Base-by-base conservation (phyloP, 2,329 filamentous ascomycete genomes). In the Alternaria incomplexa region DNA sequence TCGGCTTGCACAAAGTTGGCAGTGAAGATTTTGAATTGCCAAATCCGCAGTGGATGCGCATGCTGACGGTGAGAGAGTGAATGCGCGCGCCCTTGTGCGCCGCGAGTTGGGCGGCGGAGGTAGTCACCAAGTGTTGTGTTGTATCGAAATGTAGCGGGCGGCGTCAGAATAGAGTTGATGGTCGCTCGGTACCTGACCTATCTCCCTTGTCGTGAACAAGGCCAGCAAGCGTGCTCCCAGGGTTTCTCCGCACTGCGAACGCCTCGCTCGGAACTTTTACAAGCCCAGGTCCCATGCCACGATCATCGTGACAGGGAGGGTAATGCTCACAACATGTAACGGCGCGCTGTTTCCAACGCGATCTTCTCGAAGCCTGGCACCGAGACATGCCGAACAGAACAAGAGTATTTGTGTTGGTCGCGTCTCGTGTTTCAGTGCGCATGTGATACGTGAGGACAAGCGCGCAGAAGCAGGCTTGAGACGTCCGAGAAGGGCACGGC, bases 221-320 rank as follows among this genome's bases (percentile, higher is more conserved):
- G 73, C 70, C 72, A 75, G 71, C 72, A 66, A 66, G 63, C 65
- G 65, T 75, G 75, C 68, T 72, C 65, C 71, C 75, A 76, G 76
- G 76, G 76, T 68, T 71, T 78, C 77, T 79, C 77, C 77, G 71
- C 77, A 78, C 72, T 76, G 72, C 73, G 70, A 77, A 75, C 73
- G 73, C 74, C 75, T 74, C 71, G 68, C 65, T 76, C 74, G 74
- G 76, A 77, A 75, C 66, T 73, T 78, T 78, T 78, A 74, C 74
- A 75, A 70, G 71, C 71, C 73, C 76, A 77, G 75, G 73, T 75
- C 74, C 77, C 77, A 77, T 77, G 76, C 72, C 73, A 67, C 74
- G 75, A 78, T 78, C 73, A 78, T 78, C 73, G 66, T 68, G 66
- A 64, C 73, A 70, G 69, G 73, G 71, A 70, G 69, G 61, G 56